Percentiles rank a stretch among this genome's conserved stretches.
phyloP scores from a whole-genome alignment of 2,329 filamentous ascomycete species.

The Diaporthe amygdali region DNA sequence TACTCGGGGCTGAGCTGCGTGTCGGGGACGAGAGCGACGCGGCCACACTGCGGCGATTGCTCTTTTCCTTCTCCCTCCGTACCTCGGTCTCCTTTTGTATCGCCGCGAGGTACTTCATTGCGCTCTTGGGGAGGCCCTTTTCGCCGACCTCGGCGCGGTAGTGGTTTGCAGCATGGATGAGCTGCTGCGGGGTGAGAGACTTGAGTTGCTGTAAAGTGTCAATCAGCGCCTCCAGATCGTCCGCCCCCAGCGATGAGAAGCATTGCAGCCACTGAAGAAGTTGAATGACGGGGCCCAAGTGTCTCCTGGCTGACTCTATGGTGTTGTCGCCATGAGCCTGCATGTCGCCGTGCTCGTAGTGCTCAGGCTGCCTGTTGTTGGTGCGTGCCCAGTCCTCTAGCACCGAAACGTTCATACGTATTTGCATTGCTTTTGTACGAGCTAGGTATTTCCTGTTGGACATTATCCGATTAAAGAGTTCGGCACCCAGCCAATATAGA shows the following conservation, averaged over 20 bases:
- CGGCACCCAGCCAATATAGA: conserved; percentile 93
- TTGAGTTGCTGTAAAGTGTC: conserved; percentile 90
- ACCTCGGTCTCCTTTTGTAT: conserved; percentile 76
- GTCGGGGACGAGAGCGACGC: conserved; percentile 36
- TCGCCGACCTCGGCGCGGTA: conserved; percentile 96
- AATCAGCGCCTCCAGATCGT: conserved; percentile 87
- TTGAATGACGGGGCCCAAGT: conserved; percentile 90
- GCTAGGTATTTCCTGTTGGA: conserved; percentile 93
- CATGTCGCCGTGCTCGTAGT: conserved; percentile 92
- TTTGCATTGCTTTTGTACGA: conserved; percentile 98
- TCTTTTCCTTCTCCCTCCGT: conserved; percentile 59
- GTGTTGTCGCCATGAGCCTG: conserved; percentile 85
- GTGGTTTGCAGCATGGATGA: conserved; percentile 89
- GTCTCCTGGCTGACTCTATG: conserved; percentile 80
- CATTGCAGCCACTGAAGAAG: conserved; percentile 97
- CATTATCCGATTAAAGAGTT: conserved; percentile 98
- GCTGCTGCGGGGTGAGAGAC: conserved; percentile 81
- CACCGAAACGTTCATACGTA: conserved; percentile 96
- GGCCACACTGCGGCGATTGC: conserved; percentile 48
- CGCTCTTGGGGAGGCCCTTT: conserved; percentile 86
- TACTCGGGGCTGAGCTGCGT: conserved; percentile 42
- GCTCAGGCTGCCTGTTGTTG: conserved; percentile 93
- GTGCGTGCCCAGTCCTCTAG: conserved; percentile 94
- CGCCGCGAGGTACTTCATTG: conserved; percentile 82
- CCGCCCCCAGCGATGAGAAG: conserved; percentile 85